These are phyloP conservation scores for Penicillium paneum DNA, from an alignment of 2,329 filamentous ascomycete genomes.

Conservation along the genomic window DNA sequence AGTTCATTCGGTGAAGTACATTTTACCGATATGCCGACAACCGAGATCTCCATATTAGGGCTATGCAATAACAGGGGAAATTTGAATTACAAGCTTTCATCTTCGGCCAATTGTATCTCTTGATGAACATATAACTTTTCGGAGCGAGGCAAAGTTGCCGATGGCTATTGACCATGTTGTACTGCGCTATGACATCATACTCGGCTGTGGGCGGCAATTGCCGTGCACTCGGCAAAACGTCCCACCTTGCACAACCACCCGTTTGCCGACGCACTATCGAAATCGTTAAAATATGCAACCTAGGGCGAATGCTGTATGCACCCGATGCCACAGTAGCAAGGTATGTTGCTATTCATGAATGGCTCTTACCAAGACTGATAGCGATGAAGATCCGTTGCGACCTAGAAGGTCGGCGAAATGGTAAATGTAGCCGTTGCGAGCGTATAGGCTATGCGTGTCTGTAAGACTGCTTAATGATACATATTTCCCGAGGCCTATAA, in stretches of 20 bases:
- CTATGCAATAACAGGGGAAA: too few relatives aligned
- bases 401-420: slow-evolving; percentile 4
- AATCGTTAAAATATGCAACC: not conserved
- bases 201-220: not conserved
- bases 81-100: too few relatives aligned
- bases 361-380: not conserved
- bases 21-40: not conserved
- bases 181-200: not conserved
- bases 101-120: too few relatives aligned
- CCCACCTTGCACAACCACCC: not conserved
- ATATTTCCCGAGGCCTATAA: not conserved
- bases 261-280: not conserved
- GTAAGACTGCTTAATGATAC: not conserved
- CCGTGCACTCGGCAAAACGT: not conserved
- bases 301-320: slow-evolving; percentile 9
- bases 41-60: too few relatives aligned
- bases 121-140: not conserved
- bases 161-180: too few relatives aligned
- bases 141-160: too few relatives aligned
- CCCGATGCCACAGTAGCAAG: slow-evolving; percentile 7
- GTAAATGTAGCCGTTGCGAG: slow-evolving; percentile 8
- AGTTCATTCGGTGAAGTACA: not conserved
- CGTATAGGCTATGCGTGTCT: slow-evolving; percentile 4
- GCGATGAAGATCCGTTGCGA: slow-evolving; percentile 8
- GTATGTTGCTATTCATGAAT: not conserved